Evolutionary conservation across 345 rosid genomes (phyloP).

Genomic region (Turritis glabra): DNA sequence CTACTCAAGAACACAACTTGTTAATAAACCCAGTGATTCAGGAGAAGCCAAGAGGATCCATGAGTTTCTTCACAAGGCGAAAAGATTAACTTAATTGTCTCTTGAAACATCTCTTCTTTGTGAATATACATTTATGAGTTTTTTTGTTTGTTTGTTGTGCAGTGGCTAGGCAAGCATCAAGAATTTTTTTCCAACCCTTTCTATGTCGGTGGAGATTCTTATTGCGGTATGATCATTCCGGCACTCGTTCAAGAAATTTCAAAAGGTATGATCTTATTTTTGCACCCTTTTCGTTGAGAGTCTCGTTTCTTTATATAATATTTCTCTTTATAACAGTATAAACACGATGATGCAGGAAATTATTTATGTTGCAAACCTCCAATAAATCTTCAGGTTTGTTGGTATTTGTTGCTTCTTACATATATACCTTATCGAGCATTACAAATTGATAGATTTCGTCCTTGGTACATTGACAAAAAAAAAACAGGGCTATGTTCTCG

Average conservation of each 20-base stretch:
- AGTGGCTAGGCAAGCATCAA: constrained; percentile 69
- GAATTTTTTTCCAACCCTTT: constrained; percentile 55
- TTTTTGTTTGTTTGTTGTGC: constrained; percentile 4
- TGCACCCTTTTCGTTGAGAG: neutral
- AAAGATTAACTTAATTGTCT: constrained; percentile 15
- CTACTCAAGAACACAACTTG: constrained; percentile 45
- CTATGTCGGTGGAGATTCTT: constrained; percentile 68
- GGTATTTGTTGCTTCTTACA: neutral
- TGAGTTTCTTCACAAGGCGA: constrained; percentile 57
- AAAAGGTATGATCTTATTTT: constrained; percentile 12
- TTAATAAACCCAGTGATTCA: constrained; percentile 46
- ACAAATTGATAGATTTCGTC: neutral
- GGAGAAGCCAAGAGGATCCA: constrained; percentile 45
- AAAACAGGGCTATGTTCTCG: constrained; percentile 67
- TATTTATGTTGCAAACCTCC: constrained; percentile 42
- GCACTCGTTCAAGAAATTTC: constrained; percentile 49
- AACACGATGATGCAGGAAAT: constrained; percentile 49
- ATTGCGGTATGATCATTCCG: constrained; percentile 60
- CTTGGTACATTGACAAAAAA: constrained; percentile 11
- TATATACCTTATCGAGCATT: neutral
- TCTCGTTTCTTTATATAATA: neutral
- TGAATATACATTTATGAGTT: neutral
- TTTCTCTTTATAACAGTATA: neutral
- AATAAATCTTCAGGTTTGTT: constrained; percentile 58
- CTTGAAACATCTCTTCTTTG: constrained; percentile 19